These are phyloP conservation scores for Cordyceps javanica DNA, from an alignment of 2,329 filamentous ascomycete species.

Conservation along the genomic window DNA sequence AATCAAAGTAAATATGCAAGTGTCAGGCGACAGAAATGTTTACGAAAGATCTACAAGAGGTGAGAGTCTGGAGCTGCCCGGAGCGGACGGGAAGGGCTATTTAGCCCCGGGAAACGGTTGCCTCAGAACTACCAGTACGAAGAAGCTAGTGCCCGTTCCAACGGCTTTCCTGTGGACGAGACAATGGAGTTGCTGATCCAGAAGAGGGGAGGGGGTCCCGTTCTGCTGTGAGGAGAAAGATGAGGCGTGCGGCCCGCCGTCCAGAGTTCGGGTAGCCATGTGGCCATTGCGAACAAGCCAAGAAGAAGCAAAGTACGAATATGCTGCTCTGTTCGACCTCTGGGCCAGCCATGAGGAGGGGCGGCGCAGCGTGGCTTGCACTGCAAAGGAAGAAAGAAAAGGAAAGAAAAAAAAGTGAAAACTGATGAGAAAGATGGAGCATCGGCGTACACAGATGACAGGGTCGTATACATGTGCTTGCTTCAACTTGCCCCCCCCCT, in stretches of 20 bases:
- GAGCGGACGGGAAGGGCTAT: too few relatives aligned
- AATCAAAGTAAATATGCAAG: too few relatives aligned
- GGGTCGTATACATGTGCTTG: too few relatives aligned
- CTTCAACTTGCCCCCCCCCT: too few relatives aligned
- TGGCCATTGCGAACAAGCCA: not conserved
- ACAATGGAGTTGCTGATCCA: not conserved
- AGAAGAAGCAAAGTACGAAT: not conserved
- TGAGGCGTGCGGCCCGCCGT: not conserved
- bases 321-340: too few relatives aligned
- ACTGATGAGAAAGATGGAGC: slow-evolving; percentile 11
- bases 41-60: too few relatives aligned
- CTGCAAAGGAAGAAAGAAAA: too few relatives aligned
- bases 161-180: not conserved
- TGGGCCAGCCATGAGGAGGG: not conserved
- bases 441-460: not conserved
- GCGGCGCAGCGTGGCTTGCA: not conserved
- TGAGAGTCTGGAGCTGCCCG: too few relatives aligned
- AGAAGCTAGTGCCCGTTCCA: not conserved
- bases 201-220: too few relatives aligned
- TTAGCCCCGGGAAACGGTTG: too few relatives aligned
- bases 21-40: too few relatives aligned
- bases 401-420: not conserved
- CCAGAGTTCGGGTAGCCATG: not conserved
- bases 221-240: not conserved
- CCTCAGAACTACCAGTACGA: too few relatives aligned